Percentiles rank a stretch among this genome's conserved stretches.
Conservation (phyloP, 306 rosid genomes). For the Quercus engelmannii region DNA sequence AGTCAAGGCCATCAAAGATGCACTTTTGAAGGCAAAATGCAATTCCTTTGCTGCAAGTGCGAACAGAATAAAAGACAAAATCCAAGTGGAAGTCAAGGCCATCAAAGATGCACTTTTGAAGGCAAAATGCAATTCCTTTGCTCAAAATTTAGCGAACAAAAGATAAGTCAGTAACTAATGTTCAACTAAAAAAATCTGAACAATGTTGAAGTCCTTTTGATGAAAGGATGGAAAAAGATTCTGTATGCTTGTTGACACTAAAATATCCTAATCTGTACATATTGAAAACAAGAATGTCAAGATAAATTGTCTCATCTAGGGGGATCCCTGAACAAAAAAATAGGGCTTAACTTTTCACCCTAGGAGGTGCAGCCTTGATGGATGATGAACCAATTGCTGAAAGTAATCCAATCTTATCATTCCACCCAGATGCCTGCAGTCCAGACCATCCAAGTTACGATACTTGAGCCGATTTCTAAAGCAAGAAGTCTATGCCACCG, state of each 20-base stretch:
- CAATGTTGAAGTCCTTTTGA: slow-evolving; percentile 23
- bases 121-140: slow-evolving; percentile 9
- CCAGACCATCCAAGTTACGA: slow-evolving; percentile 23
- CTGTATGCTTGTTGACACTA: slow-evolving; percentile 62
- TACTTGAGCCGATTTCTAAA: slow-evolving; percentile 6
- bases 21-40: neutral
- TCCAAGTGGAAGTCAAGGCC: neutral
- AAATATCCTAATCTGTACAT: slow-evolving; percentile 82
- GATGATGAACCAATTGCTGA: slow-evolving; percentile 39
- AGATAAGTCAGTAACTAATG: slow-evolving; percentile 34
- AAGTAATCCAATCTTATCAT: slow-evolving; percentile 35
- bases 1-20: neutral
- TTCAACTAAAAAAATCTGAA: slow-evolving; percentile 24
- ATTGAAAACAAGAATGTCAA: slow-evolving; percentile 47
- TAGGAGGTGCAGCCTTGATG: slow-evolving; percentile 35
- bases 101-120: neutral
- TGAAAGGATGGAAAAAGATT: slow-evolving; percentile 39
- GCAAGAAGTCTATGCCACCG: neutral
- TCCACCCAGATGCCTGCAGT: slow-evolving; percentile 28
- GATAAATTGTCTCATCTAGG: slow-evolving; percentile 39
- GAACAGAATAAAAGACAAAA: neutral
- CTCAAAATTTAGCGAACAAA: slow-evolving; percentile 33
- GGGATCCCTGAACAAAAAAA: slow-evolving; percentile 55
- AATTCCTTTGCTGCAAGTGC: slow-evolving; percentile 14
- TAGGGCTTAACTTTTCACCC: slow-evolving; percentile 45